A percentile compares a stretch with the other conserved stretches of the same genome.
phyloP scores from a whole-genome alignment of 208 protist species.

The Leishmania guyanensis region DNA sequence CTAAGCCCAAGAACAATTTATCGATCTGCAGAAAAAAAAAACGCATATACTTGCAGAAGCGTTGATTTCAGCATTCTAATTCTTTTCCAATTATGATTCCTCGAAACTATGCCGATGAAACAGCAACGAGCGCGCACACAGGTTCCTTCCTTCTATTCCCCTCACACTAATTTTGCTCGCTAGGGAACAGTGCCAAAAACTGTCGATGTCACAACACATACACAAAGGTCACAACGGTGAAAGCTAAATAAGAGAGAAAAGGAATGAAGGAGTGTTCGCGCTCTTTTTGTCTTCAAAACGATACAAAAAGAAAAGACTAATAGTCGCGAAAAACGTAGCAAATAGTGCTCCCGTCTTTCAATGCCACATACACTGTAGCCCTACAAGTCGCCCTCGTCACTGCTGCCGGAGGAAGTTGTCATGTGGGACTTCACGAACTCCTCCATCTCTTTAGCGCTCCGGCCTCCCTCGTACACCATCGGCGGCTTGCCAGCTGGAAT shows the following conservation, averaged over 20 bases:
- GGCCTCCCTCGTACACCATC: constrained; percentile 76
- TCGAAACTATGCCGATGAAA: neutral
- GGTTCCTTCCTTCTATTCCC: neutral
- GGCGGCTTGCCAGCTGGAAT: constrained; percentile 62
- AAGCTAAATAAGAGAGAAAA: constrained; percentile 26
- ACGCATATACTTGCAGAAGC: neutral
- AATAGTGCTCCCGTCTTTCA: neutral
- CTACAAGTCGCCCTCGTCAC: constrained; percentile 39
- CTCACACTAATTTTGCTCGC: neutral
- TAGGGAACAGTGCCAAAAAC: neutral
- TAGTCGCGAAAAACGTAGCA: neutral
- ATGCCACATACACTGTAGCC: neutral
- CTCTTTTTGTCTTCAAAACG: neutral
- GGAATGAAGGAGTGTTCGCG: neutral
- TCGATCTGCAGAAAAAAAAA: neutral
- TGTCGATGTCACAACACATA: neutral
- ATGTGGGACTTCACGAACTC: constrained; percentile 65
- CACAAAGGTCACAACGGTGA: neutral
- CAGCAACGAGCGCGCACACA: neutral
- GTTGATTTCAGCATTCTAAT: neutral
- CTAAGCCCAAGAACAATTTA: neutral
- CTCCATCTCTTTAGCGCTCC: constrained; percentile 50
- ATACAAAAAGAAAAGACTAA: neutral
- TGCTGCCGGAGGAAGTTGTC: neutral
- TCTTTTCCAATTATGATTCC: neutral